A percentile compares a stretch with the other conserved stretches of the same genome.
Evolutionary conservation across 176 grass and related monocot genomes (phyloP).

Genomic region (Pharus latifolius): DNA sequence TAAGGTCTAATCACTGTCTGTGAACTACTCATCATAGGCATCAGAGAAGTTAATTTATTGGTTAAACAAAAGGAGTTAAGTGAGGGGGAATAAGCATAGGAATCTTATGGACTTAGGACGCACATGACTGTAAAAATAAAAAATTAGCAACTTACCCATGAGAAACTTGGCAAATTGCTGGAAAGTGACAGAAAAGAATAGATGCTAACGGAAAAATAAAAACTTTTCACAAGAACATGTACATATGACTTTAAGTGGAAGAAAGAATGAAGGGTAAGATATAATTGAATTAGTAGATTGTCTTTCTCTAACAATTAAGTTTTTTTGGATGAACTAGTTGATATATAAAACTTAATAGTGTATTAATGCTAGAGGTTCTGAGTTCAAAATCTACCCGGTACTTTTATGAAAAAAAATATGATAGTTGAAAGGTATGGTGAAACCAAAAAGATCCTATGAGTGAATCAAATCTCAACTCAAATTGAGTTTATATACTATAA

Average conservation of each 20-base stretch:
- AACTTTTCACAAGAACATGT: constrained; percentile 36
- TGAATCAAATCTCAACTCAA: too few relatives aligned
- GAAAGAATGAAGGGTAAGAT: constrained; percentile 25
- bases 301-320: too few relatives aligned
- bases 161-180: constrained; percentile 32
- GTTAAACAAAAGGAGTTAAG: constrained; percentile 12
- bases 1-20: constrained; percentile 24
- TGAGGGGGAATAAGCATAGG: constrained; percentile 40
- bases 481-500: too few relatives aligned
- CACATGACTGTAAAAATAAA: constrained; percentile 47
- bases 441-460: too few relatives aligned
- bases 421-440: too few relatives aligned
- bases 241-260: constrained; percentile 64
- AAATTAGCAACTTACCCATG: constrained; percentile 45
- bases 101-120: constrained; percentile 49
- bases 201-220: constrained; percentile 9
- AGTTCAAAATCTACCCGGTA: too few relatives aligned
- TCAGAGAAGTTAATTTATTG: background rate
- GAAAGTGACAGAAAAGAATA: constrained; percentile 55
- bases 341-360: too few relatives aligned
- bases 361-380: too few relatives aligned
- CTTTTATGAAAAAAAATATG: too few relatives aligned
- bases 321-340: too few relatives aligned
- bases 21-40: constrained; percentile 32
- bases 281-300: too few relatives aligned